Base-by-base conservation (phyloP, 2,329 filamentous ascomycete genomes). In the Didymella lethalis region DNA sequence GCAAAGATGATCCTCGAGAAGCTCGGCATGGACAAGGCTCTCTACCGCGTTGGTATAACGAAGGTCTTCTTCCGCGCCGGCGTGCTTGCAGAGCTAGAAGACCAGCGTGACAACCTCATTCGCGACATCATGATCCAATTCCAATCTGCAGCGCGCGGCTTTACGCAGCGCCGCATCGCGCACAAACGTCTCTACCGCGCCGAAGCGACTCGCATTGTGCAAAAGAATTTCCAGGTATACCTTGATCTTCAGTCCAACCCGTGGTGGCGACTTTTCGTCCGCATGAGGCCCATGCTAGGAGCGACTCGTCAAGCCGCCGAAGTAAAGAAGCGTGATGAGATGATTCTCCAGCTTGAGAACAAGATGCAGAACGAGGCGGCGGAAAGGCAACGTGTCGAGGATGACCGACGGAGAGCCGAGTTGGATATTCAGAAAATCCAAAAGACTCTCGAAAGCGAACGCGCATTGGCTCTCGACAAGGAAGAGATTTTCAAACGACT, bases 401-500 rank as follows among this genome's bases (percentile, higher is more conserved):
- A 99, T 54, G 95, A 99, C 67, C 87, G 93, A 31, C 86, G 95
- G 41, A 90, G 93, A 61, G 91, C 92, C 2, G 91, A 98, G 67
- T 83, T 89, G 14, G 95, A 99, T 71, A 90, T 97, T 70, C 86
- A 93, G 66, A 88, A 91, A 31, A 91, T 98, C 46, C 93, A 97
- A 74, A 92, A 98, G 69, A 96, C 92, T 0, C 84, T 99, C 2
- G 96, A 99, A 76, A 97, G 93, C 65, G 96, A 99, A 78, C 88
- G 95, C 48, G 92, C 94, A n/a, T 83, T 99, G 41, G 95, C 95
- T 0, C 82, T 99, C 5, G 95, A 99, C 78, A 99, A 99, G 75
- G 96, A 99, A 74, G 95, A 99, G 71, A 99, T 99, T 60, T 99
- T 98, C 83, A 96, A 94, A 74, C 88, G 96, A n/a, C 83, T 99